Base-by-base conservation (phyloP, 495 filamentous ascomycete species). In the Talaromyces wortmannii region DNA sequence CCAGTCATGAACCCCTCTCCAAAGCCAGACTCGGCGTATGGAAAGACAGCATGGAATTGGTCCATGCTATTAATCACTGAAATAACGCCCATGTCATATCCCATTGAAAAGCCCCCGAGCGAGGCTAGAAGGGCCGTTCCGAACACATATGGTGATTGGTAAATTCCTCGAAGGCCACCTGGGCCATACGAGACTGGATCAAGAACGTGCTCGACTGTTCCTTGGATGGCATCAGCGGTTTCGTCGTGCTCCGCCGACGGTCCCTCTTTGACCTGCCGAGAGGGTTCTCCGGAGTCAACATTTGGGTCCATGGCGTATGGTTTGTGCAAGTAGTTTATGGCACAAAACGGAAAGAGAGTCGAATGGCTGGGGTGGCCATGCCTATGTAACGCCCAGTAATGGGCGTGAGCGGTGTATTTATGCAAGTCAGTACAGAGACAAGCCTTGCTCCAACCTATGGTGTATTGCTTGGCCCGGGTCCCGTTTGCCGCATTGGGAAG, bases 31-130 rank as follows among this genome's bases (percentile, higher is more conserved):
- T 36, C 42, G 36, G 36, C 36, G 13, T 13, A 13, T 40, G 36
- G 36, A 13, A 40, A 40, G 36, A 40, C 36, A 10, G 36, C 13
- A 40, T 40, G 36, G 36, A 40, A 40, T 40, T 15, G 57, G 53
- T 47, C 65, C 48, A n/a, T 63, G 65, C 33, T 55, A 65, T 23
- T 57, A 48, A 10, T 57, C 48, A 12, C 56, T 51, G 56, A 68
- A 68, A 40, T 40, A 8, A 40, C 36, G 2, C 36, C 36, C 36
- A 40, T 53, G 60, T 56, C 59, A 52, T 61, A 64, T n/a, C 61
- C 61, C 31, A 61, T 59, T 4, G 59, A 61, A 42, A 61, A 61
- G 7, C 61, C 61, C 7, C 61, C 61, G 31, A 61, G 48, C 0
- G 61, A 61, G 3, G 61, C 59, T 23, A 64, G 36, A 16, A 61